Percentiles rank a stretch among this genome's conserved stretches.
phyloP scores from a whole-genome alignment of 495 filamentous ascomycete species.

The Aspergillus leporis region DNA sequence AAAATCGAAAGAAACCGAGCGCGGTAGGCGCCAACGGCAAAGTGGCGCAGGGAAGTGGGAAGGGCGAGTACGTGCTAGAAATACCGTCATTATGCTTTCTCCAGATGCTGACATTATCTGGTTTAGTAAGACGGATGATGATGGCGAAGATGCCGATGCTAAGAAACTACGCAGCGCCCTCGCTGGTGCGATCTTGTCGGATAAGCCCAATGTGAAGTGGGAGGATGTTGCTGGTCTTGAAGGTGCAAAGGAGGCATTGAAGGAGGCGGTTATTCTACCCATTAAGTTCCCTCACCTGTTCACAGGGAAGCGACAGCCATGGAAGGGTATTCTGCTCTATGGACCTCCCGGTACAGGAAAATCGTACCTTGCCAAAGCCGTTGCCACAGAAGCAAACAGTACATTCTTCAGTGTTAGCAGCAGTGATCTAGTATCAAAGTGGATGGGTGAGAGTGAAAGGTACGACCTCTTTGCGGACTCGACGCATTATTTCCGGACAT shows the following conservation, averaged over 20 bases:
- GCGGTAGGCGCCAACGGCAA: slow-evolving; percentile 81
- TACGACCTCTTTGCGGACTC: slow-evolving; percentile 36
- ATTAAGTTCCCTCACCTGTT: slow-evolving; percentile 99
- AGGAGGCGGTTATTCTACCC: slow-evolving; percentile 94
- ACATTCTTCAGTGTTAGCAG: slow-evolving; percentile 99
- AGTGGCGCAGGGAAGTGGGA: slow-evolving; percentile 66
- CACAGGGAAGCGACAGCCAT: slow-evolving; percentile 93
- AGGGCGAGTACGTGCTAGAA: slow-evolving; percentile 57
- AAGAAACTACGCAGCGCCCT: slow-evolving; percentile 93
- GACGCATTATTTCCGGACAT: slow-evolving; percentile 7
- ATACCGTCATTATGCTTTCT: neutral
- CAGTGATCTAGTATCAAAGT: slow-evolving; percentile 95
- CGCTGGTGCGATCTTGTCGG: slow-evolving; percentile 86
- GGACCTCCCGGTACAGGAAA: slow-evolving; percentile 97
- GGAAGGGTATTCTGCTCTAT: slow-evolving; percentile 97
- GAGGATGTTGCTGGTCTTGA: slow-evolving; percentile 98
- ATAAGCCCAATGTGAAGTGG: slow-evolving; percentile 95
- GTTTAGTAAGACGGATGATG: slow-evolving; percentile 58
- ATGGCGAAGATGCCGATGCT: slow-evolving; percentile 79
- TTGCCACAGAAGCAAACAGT: slow-evolving; percentile 97
- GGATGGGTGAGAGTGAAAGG: slow-evolving; percentile 99
- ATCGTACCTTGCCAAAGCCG: slow-evolving; percentile 93
- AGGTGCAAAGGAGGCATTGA: slow-evolving; percentile 91
- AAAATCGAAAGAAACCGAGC: slow-evolving; percentile 73
- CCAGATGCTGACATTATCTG: slow-evolving; percentile 4